phyloP scores from a whole-genome alignment of 2,329 filamentous ascomycete species.

The Coniochaeta prunicola region DNA sequence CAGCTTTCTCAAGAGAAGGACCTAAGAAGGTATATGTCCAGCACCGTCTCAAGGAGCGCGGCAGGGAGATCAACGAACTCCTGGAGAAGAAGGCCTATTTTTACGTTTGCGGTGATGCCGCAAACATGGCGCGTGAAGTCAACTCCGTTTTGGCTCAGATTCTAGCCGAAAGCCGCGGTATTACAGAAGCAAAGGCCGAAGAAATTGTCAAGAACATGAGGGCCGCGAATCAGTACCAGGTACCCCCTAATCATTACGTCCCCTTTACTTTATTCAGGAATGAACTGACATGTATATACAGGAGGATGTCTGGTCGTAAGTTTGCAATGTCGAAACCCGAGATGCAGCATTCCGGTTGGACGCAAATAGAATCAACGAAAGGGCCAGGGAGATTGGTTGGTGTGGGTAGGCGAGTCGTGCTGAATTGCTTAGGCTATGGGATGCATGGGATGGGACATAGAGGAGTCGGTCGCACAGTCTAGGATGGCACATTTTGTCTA shows the following conservation, averaged over 20 bases:
- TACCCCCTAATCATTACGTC: constrained; percentile 35
- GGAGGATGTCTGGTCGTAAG: constrained; percentile 66
- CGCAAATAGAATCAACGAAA: not conserved
- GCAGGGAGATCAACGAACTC: constrained; percentile 79
- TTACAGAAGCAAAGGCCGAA: constrained; percentile 82
- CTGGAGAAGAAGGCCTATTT: constrained; percentile 85
- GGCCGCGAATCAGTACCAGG: constrained; percentile 92
- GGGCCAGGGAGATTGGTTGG: not conserved
- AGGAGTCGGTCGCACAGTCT: not conserved
- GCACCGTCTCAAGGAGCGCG: constrained; percentile 77
- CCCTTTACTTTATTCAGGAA: constrained; percentile 3
- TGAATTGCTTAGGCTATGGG: not conserved
- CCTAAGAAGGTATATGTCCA: constrained; percentile 94
- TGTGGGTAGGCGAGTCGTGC: not conserved
- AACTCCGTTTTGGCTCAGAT: constrained; percentile 83
- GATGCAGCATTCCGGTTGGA: not conserved
- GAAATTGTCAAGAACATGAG: constrained; percentile 98
- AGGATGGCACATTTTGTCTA: not conserved
- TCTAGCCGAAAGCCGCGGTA: constrained; percentile 72
- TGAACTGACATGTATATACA: constrained; percentile 28
- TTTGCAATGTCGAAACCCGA: constrained; percentile 9
- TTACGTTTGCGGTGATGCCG: constrained; percentile 96
- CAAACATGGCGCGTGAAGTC: constrained; percentile 93
- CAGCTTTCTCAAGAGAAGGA: constrained; percentile 87
- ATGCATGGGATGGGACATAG: constrained; percentile 4